Conservation (phyloP, 106 monocot species). For the Cymbidium sinense region DNA sequence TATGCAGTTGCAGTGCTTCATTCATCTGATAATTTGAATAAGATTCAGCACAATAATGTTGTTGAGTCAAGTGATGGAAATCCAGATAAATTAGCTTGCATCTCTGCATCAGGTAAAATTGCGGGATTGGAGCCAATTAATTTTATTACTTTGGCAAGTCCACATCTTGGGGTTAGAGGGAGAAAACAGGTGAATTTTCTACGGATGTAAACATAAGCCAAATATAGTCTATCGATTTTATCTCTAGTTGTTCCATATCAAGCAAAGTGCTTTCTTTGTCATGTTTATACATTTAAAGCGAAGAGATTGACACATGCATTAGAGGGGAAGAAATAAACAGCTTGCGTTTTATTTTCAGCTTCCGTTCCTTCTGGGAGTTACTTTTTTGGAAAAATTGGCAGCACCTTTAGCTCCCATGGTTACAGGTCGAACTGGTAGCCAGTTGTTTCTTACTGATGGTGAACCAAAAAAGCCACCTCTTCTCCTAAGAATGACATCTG, state of each 20-base stretch:
- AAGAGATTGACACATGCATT: not conserved
- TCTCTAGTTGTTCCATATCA: not conserved
- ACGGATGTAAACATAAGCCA: not conserved
- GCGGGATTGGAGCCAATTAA: conserved; percentile 72
- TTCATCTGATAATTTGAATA: conserved; percentile 23
- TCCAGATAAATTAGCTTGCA: conserved; percentile 7
- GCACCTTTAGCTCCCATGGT: conserved; percentile 75
- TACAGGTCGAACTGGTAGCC: conserved; percentile 74
- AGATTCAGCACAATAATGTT: conserved; percentile 5
- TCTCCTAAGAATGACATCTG: conserved; percentile 85
- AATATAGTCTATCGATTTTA: not conserved
- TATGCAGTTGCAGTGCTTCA: conserved; percentile 79
- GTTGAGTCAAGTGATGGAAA: conserved; percentile 7
- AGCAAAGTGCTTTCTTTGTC: not conserved
- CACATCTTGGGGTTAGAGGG: conserved; percentile 94
- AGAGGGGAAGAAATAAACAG: not conserved
- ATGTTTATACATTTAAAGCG: not conserved
- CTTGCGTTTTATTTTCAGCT: conserved; percentile 46
- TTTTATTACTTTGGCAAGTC: conserved; percentile 95
- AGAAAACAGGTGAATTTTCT: conserved; percentile 61
- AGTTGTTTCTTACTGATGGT: conserved; percentile 91
- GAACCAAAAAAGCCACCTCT: conserved; percentile 73
- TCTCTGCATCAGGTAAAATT: conserved; percentile 37
- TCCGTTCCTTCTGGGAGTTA: conserved; percentile 85
- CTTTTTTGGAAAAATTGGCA: conserved; percentile 88